Conservation (phyloP, 495 filamentous ascomycete species). For the Astrocystis sublimbata region DNA sequence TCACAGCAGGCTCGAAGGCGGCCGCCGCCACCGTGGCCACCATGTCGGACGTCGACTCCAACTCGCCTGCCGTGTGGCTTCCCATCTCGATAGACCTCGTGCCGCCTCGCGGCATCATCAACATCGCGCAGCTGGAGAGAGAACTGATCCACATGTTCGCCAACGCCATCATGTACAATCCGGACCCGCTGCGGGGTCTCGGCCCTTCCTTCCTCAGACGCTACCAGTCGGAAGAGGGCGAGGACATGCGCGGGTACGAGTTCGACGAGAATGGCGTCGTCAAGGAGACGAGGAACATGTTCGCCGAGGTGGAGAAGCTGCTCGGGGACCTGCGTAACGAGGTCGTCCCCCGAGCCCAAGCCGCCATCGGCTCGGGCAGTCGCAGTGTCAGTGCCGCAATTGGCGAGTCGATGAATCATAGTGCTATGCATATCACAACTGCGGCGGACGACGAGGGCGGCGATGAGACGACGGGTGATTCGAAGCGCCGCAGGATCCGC, state of each 20-base stretch:
- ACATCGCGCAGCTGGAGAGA: constrained; percentile 89
- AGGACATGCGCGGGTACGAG: constrained; percentile 51
- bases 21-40: constrained; percentile 62
- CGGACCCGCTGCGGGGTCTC: constrained; percentile 67
- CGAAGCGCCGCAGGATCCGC: constrained; percentile 30
- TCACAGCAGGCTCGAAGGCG: constrained; percentile 73
- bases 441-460: constrained; percentile 29
- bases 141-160: constrained; percentile 97
- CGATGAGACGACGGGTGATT: constrained; percentile 30
- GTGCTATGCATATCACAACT: no score
- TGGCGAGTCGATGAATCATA: no score
- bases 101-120: constrained; percentile 89
- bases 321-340: constrained; percentile 50
- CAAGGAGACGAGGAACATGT: constrained; percentile 80
- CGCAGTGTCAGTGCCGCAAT: constrained; percentile 34
- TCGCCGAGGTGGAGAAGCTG: constrained; percentile 67
- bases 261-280: constrained; percentile 79
- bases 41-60: constrained; percentile 47
- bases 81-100: constrained; percentile 71
- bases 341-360: constrained; percentile 32
- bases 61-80: constrained; percentile 58
- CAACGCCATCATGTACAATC: constrained; percentile 97
- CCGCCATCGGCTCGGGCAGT: constrained; percentile 24
- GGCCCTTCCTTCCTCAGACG: constrained; percentile 57
- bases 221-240: constrained; percentile 38